Base-by-base conservation (phyloP, 257 asterid genomes). In the Salvia rosmarinus region DNA sequence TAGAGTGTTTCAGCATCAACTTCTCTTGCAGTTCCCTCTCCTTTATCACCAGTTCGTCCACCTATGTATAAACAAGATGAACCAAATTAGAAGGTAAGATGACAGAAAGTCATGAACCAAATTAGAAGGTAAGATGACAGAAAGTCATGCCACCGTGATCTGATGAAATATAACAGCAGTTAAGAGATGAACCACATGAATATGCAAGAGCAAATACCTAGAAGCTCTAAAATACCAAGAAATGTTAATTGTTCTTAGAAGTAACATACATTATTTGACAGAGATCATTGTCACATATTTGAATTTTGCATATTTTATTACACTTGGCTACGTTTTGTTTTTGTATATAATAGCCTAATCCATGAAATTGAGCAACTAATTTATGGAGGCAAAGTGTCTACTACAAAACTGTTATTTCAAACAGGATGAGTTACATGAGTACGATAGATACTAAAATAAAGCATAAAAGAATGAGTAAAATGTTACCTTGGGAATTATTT, bases 11-110 rank as follows among this genome's bases (percentile, higher is more conserved):
- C 88, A 80, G 28, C 92, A 87, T 81, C 64, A 91, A 85, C 89
- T 95, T 95, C 62, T 95, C 99, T 77, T 85, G 90, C 75, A 95
- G 72, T 77, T 95, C 99, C 75, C 72, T 89, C 87, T 95, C 99
- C 91, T 91, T 91, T 51, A 77, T 57, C 5, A 88, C 87, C 71
- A 95, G 63, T 74, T 95, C 99, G 40, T 95, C 98, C 72, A 95
- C 96, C 99, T 95, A 47, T 52, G 73, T 42, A 30, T 58, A 52
- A 28, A 77, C 32, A 47, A 42, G 58, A 67, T 39, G 42, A 40
- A 19, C 4, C 4, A 21, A 42, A 19, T 49, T 16, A 16, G 55
- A 12, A 13, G 19, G 63, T 56, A 13, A 28, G 63, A 57, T 28
- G 12, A 63, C 2, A 20, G 11, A 39, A 19, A 37, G 34, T n/a